Evolutionary conservation across 1,284 basidiomycete genomes (phyloP).

Genomic region (Leccinum olivaceoglutinosum): DNA sequence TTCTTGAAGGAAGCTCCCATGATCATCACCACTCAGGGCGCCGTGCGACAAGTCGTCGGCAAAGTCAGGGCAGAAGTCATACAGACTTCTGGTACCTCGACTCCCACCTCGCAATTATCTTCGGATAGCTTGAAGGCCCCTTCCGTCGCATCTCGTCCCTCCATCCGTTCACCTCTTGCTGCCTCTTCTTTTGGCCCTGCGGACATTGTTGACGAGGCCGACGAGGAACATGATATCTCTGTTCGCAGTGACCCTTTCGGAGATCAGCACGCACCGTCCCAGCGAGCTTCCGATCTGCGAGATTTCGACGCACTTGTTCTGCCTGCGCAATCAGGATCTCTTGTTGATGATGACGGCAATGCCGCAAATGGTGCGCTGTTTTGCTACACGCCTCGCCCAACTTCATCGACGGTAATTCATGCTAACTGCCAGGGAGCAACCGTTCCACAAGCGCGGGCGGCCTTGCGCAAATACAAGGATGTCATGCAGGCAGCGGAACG

Average conservation of each 20-base stretch:
- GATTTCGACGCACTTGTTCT: constrained; percentile 35
- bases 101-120: constrained; percentile 28
- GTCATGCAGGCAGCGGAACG: constrained; percentile 86
- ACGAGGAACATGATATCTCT: constrained; percentile 38
- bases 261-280: constrained; percentile 47
- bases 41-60: constrained; percentile 66
- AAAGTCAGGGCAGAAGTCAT: constrained; percentile 76
- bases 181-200: constrained; percentile 66
- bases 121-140: constrained; percentile 37
- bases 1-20: constrained; percentile 75
- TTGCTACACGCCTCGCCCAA: neutral
- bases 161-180: constrained; percentile 61
- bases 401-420: constrained; percentile 9
- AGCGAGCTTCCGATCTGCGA: constrained; percentile 37
- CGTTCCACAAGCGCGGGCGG: constrained; percentile 68
- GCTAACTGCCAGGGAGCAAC: constrained; percentile 62
- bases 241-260: constrained; percentile 54
- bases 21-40: constrained; percentile 65
- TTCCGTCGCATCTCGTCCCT: constrained; percentile 35
- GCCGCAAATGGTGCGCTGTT: constrained; percentile 52
- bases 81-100: constrained; percentile 44
- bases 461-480: constrained; percentile 73
- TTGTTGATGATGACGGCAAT: constrained; percentile 60
- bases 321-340: constrained; percentile 55
- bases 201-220: constrained; percentile 51